phyloP scores from a whole-genome alignment of 345 rosid species.

The Anastatica hierochuntica region DNA sequence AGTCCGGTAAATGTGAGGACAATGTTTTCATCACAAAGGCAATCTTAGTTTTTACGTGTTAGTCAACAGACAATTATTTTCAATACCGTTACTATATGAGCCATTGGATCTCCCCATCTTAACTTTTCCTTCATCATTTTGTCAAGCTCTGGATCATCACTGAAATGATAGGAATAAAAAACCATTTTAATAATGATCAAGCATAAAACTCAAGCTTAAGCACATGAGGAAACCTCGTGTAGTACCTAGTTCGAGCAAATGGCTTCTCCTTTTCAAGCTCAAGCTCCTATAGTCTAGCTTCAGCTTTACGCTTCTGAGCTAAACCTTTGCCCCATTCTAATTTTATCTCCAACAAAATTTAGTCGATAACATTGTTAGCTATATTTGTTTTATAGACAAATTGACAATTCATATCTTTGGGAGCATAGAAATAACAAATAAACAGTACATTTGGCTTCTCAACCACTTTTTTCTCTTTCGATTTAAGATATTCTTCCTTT shows the following conservation, averaged over 20 bases:
- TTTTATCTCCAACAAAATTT: constrained; percentile 48
- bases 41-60: too few species aligned
- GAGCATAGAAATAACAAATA: too few species aligned
- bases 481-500: constrained; percentile 54
- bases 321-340: constrained; percentile 99
- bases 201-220: neutral
- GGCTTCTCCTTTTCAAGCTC: constrained; percentile 85
- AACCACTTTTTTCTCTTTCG: constrained; percentile 40
- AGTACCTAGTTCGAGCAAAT: constrained; percentile 82
- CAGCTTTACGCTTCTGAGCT: constrained; percentile 87
- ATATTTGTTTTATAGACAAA: too few species aligned
- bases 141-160: constrained; percentile 95
- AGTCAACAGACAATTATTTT: too few species aligned
- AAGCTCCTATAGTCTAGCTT: constrained; percentile 56
- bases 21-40: too few species aligned
- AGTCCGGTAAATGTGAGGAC: too few species aligned
- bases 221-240: neutral
- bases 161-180: constrained; percentile 22
- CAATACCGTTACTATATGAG: constrained; percentile 81
- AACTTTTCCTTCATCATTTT: constrained; percentile 56
- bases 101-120: constrained; percentile 97
- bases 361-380: neutral
- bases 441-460: constrained; percentile 72
- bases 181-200: constrained; percentile 1
- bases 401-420: neutral